phyloP scores from a whole-genome alignment of 768 basidiomycete genomes.

The Rhizopogon vulgaris region DNA sequence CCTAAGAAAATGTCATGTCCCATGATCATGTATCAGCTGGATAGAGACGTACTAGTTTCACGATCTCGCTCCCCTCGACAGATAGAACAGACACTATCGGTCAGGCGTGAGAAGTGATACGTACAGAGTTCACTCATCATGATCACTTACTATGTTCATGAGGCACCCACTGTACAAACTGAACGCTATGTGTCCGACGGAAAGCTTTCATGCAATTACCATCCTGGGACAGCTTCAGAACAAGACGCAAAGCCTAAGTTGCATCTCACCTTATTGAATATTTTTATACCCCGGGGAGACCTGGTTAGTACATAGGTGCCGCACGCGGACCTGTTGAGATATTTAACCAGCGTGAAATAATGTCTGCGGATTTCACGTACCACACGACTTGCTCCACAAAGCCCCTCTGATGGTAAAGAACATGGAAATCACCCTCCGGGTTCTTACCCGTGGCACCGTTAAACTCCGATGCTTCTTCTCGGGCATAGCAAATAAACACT shows the following conservation, averaged over 20 bases:
- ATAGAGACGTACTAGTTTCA: constrained; percentile 32
- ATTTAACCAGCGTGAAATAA: constrained; percentile 1
- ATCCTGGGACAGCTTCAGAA: constrained; percentile 24
- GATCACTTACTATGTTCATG: constrained; percentile 35
- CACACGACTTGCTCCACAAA: constrained; percentile 53
- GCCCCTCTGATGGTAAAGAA: constrained; percentile 43
- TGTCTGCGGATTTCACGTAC: constrained; percentile 15
- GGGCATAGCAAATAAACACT: constrained; percentile 11
- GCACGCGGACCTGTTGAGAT: constrained; percentile 36
- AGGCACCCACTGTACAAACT: constrained; percentile 48
- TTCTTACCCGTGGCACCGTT: constrained; percentile 26
- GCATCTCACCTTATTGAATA: constrained; percentile 38
- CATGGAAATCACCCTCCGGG: constrained; percentile 36
- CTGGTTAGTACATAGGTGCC: constrained; percentile 41
- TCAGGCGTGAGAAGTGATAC: constrained; percentile 5
- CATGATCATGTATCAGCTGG: constrained; percentile 5
- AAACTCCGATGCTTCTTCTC: neutral
- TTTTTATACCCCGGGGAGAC: constrained; percentile 42
- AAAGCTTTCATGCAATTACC: constrained; percentile 47
- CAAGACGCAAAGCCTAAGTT: neutral
- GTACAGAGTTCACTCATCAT: neutral
- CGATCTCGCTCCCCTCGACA: constrained; percentile 44
- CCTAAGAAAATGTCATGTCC: constrained; percentile 24
- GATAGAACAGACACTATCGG: constrained; percentile 36
- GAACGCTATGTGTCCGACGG: constrained; percentile 37